Evolutionary conservation across 495 filamentous ascomycete genomes (phyloP).

Genomic region (Penicillium nucicola): DNA sequence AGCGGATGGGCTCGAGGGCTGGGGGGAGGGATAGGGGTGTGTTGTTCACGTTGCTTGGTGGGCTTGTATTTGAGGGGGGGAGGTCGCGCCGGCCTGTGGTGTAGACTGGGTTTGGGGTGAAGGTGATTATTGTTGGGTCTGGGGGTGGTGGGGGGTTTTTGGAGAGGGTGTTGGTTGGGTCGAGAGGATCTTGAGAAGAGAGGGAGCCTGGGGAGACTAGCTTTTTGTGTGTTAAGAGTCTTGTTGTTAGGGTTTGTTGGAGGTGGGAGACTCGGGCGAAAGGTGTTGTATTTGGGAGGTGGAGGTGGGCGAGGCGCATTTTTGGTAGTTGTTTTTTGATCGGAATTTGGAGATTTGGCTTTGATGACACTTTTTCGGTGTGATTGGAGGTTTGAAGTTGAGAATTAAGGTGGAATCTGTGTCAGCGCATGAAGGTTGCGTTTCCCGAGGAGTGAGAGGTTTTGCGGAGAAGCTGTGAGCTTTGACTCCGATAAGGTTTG

Average conservation of each 20-base stretch:
- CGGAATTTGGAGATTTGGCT: not conserved
- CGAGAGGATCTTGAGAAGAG: slow-evolving; percentile 16
- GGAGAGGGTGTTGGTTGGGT: not conserved
- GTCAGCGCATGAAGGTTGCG: not conserved
- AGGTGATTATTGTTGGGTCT: slow-evolving; percentile 72
- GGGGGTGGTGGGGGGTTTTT: slow-evolving; percentile 45
- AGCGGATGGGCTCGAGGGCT: slow-evolving; percentile 35
- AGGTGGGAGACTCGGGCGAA: slow-evolving; percentile 45
- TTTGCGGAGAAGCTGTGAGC: slow-evolving; percentile 30
- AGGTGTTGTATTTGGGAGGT: slow-evolving; percentile 57
- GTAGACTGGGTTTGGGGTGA: slow-evolving; percentile 81
- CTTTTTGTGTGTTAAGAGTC: slow-evolving; percentile 45
- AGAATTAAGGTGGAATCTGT: not conserved
- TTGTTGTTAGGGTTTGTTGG: slow-evolving; percentile 47
- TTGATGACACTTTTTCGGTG: not conserved
- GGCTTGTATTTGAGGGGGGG: slow-evolving; percentile 47
- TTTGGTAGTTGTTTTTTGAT: not conserved
- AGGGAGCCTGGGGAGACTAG: slow-evolving; percentile 25
- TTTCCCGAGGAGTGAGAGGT: slow-evolving; percentile 21
- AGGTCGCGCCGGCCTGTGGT: slow-evolving; percentile 86
- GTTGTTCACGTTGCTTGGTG: slow-evolving; percentile 16
- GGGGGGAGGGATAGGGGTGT: slow-evolving; percentile 33
- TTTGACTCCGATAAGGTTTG: slow-evolving; percentile 16
- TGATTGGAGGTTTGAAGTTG: not conserved
- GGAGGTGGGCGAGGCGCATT: slow-evolving; percentile 64